A percentile compares a stretch with the other conserved stretches of the same genome.
Conservation (phyloP, 192 early-diverging fungal species). For the Mortierella alpina region DNA sequence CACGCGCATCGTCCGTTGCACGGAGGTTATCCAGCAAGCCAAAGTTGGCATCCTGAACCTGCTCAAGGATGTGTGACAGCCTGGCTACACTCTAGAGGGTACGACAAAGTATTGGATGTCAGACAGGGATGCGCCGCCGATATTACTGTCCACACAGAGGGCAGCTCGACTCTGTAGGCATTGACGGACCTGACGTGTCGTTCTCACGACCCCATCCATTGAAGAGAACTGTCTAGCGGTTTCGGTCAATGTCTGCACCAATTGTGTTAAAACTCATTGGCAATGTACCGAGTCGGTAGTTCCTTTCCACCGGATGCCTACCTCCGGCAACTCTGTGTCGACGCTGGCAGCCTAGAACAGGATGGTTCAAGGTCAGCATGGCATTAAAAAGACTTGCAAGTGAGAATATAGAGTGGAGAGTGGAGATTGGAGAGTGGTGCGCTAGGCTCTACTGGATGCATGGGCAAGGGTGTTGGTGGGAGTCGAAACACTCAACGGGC, state of each 20-base stretch:
- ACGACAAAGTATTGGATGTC: neutral
- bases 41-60: slow-evolving; percentile 48
- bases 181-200: slow-evolving; percentile 30
- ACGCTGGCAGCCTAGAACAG: slow-evolving; percentile 6
- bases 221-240: slow-evolving; percentile 39
- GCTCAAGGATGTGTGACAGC: slow-evolving; percentile 13
- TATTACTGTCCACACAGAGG: too few relatives aligned
- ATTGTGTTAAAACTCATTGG: neutral
- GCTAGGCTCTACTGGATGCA: too few relatives aligned
- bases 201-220: slow-evolving; percentile 30
- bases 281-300: neutral
- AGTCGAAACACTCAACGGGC: too few relatives aligned
- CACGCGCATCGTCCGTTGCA: slow-evolving; percentile 30
- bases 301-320: neutral
- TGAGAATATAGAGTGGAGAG: neutral
- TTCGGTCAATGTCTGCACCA: slow-evolving; percentile 21
- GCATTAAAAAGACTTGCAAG: neutral
- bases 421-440: too few relatives aligned
- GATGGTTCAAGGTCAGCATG: too few relatives aligned
- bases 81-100: slow-evolving; percentile 26
- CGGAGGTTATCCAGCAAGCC: slow-evolving; percentile 39
- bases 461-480: too few relatives aligned
- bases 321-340: slow-evolving; percentile 20
- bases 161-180: neutral
- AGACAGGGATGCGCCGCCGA: too few relatives aligned